Conservation (phyloP, 116 monocot genomes). For the Trichopus zeylanicus region DNA sequence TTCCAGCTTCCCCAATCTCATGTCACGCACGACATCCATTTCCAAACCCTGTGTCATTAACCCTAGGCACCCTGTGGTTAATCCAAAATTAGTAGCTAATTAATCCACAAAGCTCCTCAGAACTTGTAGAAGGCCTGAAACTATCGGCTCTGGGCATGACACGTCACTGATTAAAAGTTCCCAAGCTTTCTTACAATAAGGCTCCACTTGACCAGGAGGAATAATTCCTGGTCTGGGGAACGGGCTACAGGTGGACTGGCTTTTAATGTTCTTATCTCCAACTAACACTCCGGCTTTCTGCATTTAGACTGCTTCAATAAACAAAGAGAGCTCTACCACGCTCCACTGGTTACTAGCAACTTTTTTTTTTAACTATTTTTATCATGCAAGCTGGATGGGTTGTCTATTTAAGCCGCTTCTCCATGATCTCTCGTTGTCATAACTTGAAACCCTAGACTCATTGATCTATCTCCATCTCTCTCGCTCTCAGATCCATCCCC, state of each 20-base stretch:
- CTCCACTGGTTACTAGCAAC: neutral
- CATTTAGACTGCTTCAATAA: slow-evolving; percentile 1
- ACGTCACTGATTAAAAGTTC: neutral
- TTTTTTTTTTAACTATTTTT: neutral
- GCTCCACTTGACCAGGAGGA: neutral
- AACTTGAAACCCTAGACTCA: neutral
- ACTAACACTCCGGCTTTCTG: slow-evolving; percentile 15
- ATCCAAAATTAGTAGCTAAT: too few species aligned
- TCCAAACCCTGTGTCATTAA: too few species aligned
- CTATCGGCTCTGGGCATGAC: neutral
- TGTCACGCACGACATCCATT: too few species aligned
- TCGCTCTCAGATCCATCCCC: neutral
- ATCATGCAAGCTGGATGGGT: neutral
- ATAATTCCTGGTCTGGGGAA: slow-evolving; percentile 7
- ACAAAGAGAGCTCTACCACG: neutral
- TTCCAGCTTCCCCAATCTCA: neutral
- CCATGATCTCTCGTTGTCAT: slow-evolving; percentile 5
- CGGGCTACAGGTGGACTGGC: neutral
- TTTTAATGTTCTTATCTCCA: slow-evolving; percentile 10
- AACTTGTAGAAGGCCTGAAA: too few species aligned
- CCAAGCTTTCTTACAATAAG: neutral
- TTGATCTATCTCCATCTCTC: neutral
- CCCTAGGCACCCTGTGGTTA: too few species aligned
- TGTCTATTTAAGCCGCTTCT: slow-evolving; percentile 23
- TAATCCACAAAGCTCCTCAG: too few species aligned